Base-by-base conservation (phyloP, 768 basidiomycete species). In the Lentinula boryana region DNA sequence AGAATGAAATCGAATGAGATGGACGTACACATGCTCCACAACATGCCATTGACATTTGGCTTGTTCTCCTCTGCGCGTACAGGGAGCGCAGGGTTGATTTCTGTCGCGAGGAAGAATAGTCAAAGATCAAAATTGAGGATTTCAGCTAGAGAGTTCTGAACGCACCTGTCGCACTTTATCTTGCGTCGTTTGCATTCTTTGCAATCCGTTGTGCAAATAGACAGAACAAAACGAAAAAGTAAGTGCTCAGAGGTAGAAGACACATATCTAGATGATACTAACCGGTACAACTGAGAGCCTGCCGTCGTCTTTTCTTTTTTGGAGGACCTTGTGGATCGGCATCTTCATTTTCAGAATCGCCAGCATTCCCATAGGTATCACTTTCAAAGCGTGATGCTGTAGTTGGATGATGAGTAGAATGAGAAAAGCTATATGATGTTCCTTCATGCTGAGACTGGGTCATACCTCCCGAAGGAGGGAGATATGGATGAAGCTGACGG, bases 241-340 rank as follows among this genome's bases (percentile, higher is more conserved):
- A 27, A 27, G 27, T 62, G 60, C 58, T 57, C 58, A 56, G 57
- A 49, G 52, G 44, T 31, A 58, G 9, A 35, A 64, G 60, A 63
- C 61, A 65, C n/a, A 64, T 65, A 63, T 61, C 66, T 71, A 66
- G 66, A 63, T 66, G 50, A 56, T 46, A 75, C 80, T 75, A 70
- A 91, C 90, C 90, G 57, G 90, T 93, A 72, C 91, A 93, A 69
- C 90, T 93, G 65, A 93, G 74, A 41, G 91, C 90, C 70, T 93
- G 90, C 49, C 91, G 76, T 56, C 91, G 79, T 56, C 91, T 78
- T 73, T 91, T 93, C 82, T 91, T 91, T 79, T 91, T 92, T 15
- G 85, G 85, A 15, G 85, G 89, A 44, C 79, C 80, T 54, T 78
- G 81, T 12, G 71, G 69, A 49, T 80, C 80, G 9, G 77, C 72